A percentile compares a stretch with the other conserved stretches of the same genome.
Conservation (phyloP, 352 stramenopile genomes). For the Thalassiosira allenii region DNA sequence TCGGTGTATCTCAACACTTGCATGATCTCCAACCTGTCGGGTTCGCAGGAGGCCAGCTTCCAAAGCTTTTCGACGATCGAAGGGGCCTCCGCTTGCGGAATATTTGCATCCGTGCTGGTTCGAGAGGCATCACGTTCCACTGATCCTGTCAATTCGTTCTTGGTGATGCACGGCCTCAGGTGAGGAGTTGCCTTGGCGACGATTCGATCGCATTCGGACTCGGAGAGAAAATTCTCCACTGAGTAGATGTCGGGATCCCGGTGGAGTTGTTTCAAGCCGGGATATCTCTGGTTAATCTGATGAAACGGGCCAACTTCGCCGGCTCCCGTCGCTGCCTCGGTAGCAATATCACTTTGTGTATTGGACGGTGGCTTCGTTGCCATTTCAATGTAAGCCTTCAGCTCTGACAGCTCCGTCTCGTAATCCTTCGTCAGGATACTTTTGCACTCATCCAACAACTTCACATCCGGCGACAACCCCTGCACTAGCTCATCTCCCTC, state of each 20-base stretch:
- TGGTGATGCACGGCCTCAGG: slow-evolving; percentile 41
- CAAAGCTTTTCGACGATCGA: slow-evolving; percentile 46
- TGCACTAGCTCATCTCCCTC: slow-evolving; percentile 40
- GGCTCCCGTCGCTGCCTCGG: not conserved
- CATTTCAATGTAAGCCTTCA: slow-evolving; percentile 44
- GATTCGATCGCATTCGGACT: slow-evolving; percentile 56
- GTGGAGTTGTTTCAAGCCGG: slow-evolving; percentile 42
- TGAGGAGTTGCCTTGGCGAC: slow-evolving; percentile 43
- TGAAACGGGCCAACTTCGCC: slow-evolving; percentile 45
- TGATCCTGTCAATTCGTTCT: slow-evolving; percentile 30
- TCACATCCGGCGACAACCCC: slow-evolving; percentile 1
- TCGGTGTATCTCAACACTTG: slow-evolving; percentile 47
- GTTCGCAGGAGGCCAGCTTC: slow-evolving; percentile 14
- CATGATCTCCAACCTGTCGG: slow-evolving; percentile 45
- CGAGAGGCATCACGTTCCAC: slow-evolving; percentile 43
- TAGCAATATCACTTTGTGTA: not conserved
- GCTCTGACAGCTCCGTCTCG: slow-evolving; percentile 24
- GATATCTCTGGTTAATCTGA: slow-evolving; percentile 50
- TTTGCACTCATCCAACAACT: slow-evolving; percentile 26
- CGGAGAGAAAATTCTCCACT: slow-evolving; percentile 56
- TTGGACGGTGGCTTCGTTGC: slow-evolving; percentile 9
- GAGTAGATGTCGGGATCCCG: slow-evolving; percentile 49
- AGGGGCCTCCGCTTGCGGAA: slow-evolving; percentile 40
- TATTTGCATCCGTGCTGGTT: slow-evolving; percentile 50
- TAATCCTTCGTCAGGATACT: slow-evolving; percentile 18